Evolutionary conservation across 1,284 basidiomycete species (phyloP).

Genomic region (Ceratobasidium theobromae): DNA sequence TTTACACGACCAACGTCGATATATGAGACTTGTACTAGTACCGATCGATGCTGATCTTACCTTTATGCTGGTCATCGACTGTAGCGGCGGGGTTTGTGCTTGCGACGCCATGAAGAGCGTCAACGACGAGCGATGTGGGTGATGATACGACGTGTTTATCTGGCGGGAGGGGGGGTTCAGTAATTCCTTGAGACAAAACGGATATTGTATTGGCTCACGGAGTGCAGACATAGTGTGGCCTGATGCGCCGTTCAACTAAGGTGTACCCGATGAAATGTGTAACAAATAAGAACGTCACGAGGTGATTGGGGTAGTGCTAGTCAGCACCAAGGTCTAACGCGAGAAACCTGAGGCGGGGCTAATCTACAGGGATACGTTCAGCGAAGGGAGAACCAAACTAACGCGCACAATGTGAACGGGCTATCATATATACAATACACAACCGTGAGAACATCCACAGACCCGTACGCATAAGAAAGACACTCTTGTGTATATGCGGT

Average conservation of each 20-base stretch:
- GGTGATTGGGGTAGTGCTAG: no score
- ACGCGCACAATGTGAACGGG: no score
- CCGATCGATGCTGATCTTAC: constrained; percentile 43
- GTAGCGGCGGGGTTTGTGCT: constrained; percentile 68
- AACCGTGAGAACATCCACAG: no score
- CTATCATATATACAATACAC: no score
- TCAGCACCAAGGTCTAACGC: no score
- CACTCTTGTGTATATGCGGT: no score
- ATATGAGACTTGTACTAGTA: background rate
- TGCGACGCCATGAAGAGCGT: constrained; percentile 74
- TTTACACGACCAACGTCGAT: constrained; percentile 35
- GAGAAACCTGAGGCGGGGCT: no score
- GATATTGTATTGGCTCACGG: background rate
- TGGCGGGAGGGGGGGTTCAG: background rate
- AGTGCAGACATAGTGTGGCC: constrained; percentile 15
- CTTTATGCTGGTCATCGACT: constrained; percentile 67
- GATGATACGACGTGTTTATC: constrained; percentile 75
- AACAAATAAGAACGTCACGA: no score
- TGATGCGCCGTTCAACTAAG: background rate
- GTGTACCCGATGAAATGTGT: no score
- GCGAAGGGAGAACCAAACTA: no score
- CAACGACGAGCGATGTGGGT: constrained; percentile 67
- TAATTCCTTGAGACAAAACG: background rate
- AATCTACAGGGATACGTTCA: no score
- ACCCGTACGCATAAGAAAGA: no score